These are phyloP conservation scores for Pseudogymnoascus sp. DNA, from an alignment of 2,329 filamentous ascomycete genomes.

Conservation along the genomic window DNA sequence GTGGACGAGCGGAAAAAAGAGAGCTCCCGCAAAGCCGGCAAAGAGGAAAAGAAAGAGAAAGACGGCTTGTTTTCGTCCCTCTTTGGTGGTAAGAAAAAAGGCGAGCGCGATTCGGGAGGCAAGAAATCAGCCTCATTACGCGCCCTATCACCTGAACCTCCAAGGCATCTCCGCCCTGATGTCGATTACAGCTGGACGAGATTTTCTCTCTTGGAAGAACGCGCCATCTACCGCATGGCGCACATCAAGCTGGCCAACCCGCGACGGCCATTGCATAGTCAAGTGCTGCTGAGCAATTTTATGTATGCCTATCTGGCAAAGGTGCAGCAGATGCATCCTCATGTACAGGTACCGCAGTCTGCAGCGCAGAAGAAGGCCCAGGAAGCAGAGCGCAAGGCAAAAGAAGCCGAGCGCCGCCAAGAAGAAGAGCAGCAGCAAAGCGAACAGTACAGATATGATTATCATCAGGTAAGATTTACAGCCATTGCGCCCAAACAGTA, in stretches of 20 bases:
- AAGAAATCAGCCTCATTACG: constrained; percentile 67
- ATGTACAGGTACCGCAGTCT: constrained; percentile 82
- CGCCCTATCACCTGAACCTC: constrained; percentile 73
- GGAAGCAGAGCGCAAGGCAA: constrained; percentile 44
- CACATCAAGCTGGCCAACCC: constrained; percentile 99
- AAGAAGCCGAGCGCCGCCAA: constrained; percentile 30
- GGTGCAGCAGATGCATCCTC: constrained; percentile 96
- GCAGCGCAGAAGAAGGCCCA: constrained; percentile 59
- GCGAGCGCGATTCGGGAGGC: constrained; percentile 61
- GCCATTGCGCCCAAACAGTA: not conserved
- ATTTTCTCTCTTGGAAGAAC: constrained; percentile 89
- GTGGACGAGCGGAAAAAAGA: constrained; percentile 80
- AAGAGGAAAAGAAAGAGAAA: constrained; percentile 79
- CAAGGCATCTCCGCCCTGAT: constrained; percentile 68
- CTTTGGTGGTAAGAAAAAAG: constrained; percentile 84
- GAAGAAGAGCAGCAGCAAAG: constrained; percentile 25
- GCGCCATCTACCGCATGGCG: constrained; percentile 96
- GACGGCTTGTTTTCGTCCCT: constrained; percentile 90
- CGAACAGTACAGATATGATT: constrained; percentile 29
- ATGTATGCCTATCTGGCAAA: constrained; percentile 99
- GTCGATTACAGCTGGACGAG: constrained; percentile 94
- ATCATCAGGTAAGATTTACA: constrained; percentile 25
- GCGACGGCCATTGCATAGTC: constrained; percentile 80
- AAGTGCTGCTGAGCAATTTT: constrained; percentile 95
- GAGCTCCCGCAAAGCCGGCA: constrained; percentile 58